Base-by-base conservation (phyloP, 257 asterid genomes). In the Leptodermis oblonga region DNA sequence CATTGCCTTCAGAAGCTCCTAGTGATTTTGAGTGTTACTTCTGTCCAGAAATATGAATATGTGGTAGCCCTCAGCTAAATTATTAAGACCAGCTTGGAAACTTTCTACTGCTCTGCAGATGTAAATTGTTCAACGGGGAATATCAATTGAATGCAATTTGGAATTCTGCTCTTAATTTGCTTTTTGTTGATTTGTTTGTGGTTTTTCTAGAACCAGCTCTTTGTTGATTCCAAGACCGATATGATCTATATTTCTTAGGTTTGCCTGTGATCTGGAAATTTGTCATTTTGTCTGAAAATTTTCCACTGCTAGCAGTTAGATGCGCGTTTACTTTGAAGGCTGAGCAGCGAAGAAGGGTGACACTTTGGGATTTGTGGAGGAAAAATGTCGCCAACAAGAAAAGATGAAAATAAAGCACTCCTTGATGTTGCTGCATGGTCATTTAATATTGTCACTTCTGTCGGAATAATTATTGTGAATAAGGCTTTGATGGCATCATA, bases 401-500 rank as follows among this genome's bases (percentile, higher is more conserved):
- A 90, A 80, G 90, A 83, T 71, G 87, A 82, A 48, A 58, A 78
- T 72, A 87, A 84, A 73, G 76, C 60, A 72, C 33, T 81, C 45
- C 69, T 79, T 62, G 92, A 86, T 76, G 28, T 64, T 28, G 92
- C 85, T 3, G 90, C 96, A 41, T 90, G 90, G 95, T 15, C 70
- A 64, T 86, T 86, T 80, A 87, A 87, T 54, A 80, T 90, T 34
- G 85, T 86, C 70, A 82, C 90, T 65, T 87, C 93, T 22, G 90
- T 87, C 46, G 90, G 87, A 66, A 83, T 87, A 30, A 87, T 87
- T n/a, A 74, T 87, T 6, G 90, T 78, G 42, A 86, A 86, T 69
- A 86, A 86, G 73, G 82, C 90, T 61, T 71, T 87, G 59, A 81
- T 87, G 93, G 85, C 86, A 12, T 78, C 85, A n/a, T 87, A 85